Evolutionary conservation across 164 flowering plant genomes (phyloP).

Genomic region (Buxus sempervirens): DNA sequence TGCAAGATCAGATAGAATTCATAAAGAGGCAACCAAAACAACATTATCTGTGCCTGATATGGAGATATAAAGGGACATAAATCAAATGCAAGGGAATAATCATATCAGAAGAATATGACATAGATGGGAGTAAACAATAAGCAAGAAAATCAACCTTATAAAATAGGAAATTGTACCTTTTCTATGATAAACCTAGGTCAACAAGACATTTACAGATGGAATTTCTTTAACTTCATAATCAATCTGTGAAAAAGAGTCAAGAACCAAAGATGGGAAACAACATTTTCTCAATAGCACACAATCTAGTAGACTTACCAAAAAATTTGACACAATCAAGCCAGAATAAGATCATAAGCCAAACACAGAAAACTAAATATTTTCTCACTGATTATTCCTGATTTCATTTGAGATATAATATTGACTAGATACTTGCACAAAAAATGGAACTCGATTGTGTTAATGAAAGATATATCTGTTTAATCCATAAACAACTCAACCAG

Average conservation of each 20-base stretch:
- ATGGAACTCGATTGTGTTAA: too few relatives aligned
- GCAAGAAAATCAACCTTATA: neutral
- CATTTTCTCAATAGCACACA: neutral
- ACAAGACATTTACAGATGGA: neutral
- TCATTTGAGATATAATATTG: too few relatives aligned
- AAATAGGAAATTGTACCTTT: neutral
- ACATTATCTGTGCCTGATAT: too few relatives aligned
- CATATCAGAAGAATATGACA: neutral
- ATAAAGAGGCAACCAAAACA: neutral
- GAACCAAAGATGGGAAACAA: neutral
- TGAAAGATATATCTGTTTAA: too few relatives aligned
- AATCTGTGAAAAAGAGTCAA: neutral
- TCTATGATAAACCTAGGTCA: neutral
- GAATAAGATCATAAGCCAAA: neutral
- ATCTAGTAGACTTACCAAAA: too few relatives aligned
- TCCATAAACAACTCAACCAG: too few relatives aligned
- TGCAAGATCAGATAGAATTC: conserved; percentile 18
- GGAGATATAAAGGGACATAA: neutral
- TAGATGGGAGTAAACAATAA: too few relatives aligned
- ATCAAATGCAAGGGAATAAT: too few relatives aligned
- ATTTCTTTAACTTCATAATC: neutral
- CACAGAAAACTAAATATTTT: too few relatives aligned
- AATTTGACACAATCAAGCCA: neutral
- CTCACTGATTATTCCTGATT: too few relatives aligned
- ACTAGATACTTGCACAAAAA: too few relatives aligned